phyloP scores from a whole-genome alignment of 192 early-diverging fungal genomes.

The Coemansia erecta region DNA sequence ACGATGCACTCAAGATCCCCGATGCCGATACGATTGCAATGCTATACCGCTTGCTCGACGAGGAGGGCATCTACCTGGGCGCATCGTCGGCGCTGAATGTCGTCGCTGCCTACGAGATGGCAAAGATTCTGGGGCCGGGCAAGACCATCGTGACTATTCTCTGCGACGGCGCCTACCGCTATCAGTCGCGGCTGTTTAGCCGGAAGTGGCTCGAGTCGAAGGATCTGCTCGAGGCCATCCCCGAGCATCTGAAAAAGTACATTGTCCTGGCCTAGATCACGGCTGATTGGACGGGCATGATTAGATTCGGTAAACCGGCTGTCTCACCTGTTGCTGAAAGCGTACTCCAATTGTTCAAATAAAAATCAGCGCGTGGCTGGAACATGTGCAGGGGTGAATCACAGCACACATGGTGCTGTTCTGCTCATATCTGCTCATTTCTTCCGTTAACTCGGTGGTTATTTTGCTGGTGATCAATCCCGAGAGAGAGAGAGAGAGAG shows the following conservation, averaged over 20 bases:
- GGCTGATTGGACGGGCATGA: background rate
- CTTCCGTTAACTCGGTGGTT: no score
- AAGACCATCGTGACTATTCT: conserved; percentile 81
- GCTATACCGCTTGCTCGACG: conserved; percentile 86
- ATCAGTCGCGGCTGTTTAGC: conserved; percentile 79
- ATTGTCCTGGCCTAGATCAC: conserved; percentile 59
- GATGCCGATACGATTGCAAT: conserved; percentile 81
- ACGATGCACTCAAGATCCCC: conserved; percentile 78
- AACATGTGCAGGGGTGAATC: no score
- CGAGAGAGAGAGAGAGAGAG: no score
- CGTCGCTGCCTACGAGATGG: conserved; percentile 88
- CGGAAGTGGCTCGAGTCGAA: conserved; percentile 87
- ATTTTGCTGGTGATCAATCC: no score
- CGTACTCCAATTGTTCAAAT: no score
- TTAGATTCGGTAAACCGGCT: no score
- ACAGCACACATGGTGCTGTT: no score
- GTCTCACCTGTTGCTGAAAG: no score
- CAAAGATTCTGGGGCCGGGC: conserved; percentile 76
- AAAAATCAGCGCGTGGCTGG: no score
- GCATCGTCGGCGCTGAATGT: conserved; percentile 92
- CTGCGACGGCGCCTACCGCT: conserved; percentile 87
- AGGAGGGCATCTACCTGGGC: conserved; percentile 93
- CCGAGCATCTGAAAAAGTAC: conserved; percentile 84
- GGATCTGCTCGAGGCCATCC: conserved; percentile 72
- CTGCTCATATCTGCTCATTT: no score